Evolutionary conservation across 352 stramenopile genomes (phyloP), one percentile per base, ranked within the genome.

Genomic region (Globisporangium abappressorium): DNA sequence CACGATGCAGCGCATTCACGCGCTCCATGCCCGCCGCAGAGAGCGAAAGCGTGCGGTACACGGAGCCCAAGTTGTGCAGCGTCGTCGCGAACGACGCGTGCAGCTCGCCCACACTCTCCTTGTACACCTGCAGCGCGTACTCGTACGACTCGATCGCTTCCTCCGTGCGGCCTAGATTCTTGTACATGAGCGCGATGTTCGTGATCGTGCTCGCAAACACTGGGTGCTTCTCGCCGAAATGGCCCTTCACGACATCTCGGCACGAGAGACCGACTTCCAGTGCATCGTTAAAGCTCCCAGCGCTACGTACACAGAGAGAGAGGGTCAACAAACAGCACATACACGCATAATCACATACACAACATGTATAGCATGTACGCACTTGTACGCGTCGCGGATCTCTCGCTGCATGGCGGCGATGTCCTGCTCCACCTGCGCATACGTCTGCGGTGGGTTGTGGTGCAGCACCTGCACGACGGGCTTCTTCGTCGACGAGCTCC

Each of bases 151-250:
- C 84, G 58, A 95, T 77, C 11, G 87, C 85, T 46, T 93, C 80
- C 36, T 92, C 82, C 63, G 82, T 79, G 70, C 90, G 78, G 9
- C 85, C 86, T 69, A 91, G 43, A 69, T 90, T 93, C 77, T 95
- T 95, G 76, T 95, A 89, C 85, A 95, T 94, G 58, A 95, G 83
- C 26, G 87, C 87, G 51, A 95, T 92, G 70, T 95, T 94, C 64
- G 85, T 93, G 61, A 95, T 82, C 47, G 87, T 94, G 62, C 87
- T 94, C 11, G 87, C 87, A 49, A 89, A 95, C 26, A 95, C 87
- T 0, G 87, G 84, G 57, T 95, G 87, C 36, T 76, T 77, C 67
- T 92, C 81, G 55, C 87, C 87, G 58, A 95, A 93, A 66, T 95
- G 87, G 47, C 71, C 60, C 68, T 89, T 78, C 43, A 93, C 84